Base-by-base conservation (phyloP, 192 early-diverging fungal genomes). In the Piromyces sp. region DNA sequence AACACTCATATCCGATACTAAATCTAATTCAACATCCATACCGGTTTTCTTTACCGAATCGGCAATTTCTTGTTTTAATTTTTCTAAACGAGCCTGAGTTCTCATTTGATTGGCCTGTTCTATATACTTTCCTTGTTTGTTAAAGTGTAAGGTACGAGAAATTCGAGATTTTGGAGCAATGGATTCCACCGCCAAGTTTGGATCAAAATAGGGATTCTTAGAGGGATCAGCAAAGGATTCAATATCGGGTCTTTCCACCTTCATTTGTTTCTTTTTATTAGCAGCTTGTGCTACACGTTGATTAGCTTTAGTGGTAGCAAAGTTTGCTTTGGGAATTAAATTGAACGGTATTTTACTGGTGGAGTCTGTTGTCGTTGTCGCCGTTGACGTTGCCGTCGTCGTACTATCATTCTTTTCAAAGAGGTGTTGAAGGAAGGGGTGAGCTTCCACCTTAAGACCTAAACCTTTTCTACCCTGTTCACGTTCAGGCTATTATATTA, bases 201-300 rank as follows among this genome's bases (percentile, higher is more conserved):
- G 90, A 84, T 97, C 94, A 86, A 88, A 95, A 84, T 97, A 97
- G 19, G 96, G 95, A 80, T 97, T 96, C 85, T 96, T 94, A 12
- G 87, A 85, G 0, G 93, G 89, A 82, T 95, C 93, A 13, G 84
- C 83, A 16, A 90, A 88, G 36, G 88, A 90, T 80, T 84, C 86
- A 30, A 80, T 82, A 84, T 83, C 81, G 84, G 82, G 82, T 68
- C 83, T 88, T 82, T 90, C 87, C 0, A 90, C 83, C 81, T 90
- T 90, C 80, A 90, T 82, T 82, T 87, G 87, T 83, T 90, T 86
- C 28, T 87, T 79, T 83, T 89, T 82, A 40, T 84, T 33, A 0
- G 22, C 13, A 15, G 31, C 79, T 37, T 85, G 33, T 16, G 80
- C 42, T 7, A 51, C 29, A 30, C 31, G 80, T n/a, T 79, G 38